A percentile compares a stretch with the other conserved stretches of the same genome.
phyloP scores from a whole-genome alignment of 139 green algal genomes.

The Pleodorina starrii region DNA sequence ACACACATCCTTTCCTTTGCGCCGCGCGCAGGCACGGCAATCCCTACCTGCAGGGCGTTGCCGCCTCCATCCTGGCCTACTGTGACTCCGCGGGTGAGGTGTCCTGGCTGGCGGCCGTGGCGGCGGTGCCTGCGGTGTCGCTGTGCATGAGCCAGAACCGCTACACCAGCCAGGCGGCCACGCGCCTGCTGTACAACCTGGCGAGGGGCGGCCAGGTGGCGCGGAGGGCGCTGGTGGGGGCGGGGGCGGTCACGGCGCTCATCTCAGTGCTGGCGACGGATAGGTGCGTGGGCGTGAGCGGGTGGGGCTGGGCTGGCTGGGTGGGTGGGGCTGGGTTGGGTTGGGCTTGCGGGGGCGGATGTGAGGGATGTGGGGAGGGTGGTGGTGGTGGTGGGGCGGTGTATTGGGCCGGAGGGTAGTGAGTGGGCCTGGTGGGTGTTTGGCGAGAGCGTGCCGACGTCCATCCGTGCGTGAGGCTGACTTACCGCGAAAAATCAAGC shows the following conservation, averaged over 20 bases:
- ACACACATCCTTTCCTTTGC: no score
- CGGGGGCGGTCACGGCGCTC: constrained; percentile 37
- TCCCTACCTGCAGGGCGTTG: constrained; percentile 54
- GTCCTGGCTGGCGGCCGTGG: constrained; percentile 50
- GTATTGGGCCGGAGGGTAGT: no score
- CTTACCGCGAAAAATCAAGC: no score
- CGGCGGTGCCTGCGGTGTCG: constrained; percentile 30
- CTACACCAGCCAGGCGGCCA: constrained; percentile 60
- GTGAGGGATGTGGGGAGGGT: no score
- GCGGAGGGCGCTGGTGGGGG: constrained; percentile 34
- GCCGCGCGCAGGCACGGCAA: constrained; percentile 60
- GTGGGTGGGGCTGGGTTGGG: no score
- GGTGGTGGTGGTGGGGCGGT: no score
- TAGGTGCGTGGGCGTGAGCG: constrained; percentile 1
- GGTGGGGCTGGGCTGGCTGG: not conserved
- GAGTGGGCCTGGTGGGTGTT: no score
- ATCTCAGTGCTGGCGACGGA: constrained; percentile 35
- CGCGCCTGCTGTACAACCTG: constrained; percentile 60
- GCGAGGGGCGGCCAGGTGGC: constrained; percentile 37
- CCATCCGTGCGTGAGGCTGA: no score
- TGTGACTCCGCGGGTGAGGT: constrained; percentile 56
- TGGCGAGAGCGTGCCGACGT: no score
- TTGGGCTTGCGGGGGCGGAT: no score
- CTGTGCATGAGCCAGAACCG: constrained; percentile 48
- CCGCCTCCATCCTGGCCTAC: constrained; percentile 58